Evolutionary conservation across 1,284 basidiomycete genomes (phyloP).

Genomic region (Cutaneotrichosporon sp.): DNA sequence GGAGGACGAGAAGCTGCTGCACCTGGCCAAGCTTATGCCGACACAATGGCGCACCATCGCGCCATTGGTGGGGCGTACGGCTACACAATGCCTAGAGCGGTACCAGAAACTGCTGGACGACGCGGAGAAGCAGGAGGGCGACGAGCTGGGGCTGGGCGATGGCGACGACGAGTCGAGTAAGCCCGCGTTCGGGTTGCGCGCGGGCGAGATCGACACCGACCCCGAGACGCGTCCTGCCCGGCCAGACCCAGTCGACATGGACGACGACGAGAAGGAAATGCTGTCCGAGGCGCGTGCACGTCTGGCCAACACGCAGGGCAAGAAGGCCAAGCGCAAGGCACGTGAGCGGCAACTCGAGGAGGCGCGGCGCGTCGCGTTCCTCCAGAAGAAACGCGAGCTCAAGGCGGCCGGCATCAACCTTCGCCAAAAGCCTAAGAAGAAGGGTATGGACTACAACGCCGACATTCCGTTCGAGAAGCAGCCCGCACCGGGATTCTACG

Average conservation of each 20-base stretch:
- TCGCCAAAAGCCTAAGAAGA: conserved; percentile 81
- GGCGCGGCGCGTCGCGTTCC: conserved; percentile 82
- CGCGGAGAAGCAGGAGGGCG: conserved; percentile 89
- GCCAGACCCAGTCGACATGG: conserved; percentile 99
- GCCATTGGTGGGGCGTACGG: conserved; percentile 97
- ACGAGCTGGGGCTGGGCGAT: conserved; percentile 82
- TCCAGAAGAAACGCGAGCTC: conserved; percentile 97
- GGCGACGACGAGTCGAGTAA: conserved; percentile 68
- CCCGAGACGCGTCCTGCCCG: conserved; percentile 97
- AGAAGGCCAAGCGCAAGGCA: conserved; percentile 98
- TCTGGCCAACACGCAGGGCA: conserved; percentile 97
- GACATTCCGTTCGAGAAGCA: conserved; percentile 99
- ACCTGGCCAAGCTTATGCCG: conserved; percentile 97
- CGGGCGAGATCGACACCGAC: conserved; percentile 98
- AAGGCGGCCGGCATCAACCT: conserved; percentile 94
- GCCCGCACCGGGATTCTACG: conserved; percentile 91
- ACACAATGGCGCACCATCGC: conserved; percentile 99
- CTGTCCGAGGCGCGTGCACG: conserved; percentile 95
- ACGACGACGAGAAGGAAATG: conserved; percentile 99
- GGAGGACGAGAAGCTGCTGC: conserved; percentile 97
- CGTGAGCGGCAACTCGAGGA: conserved; percentile 95
- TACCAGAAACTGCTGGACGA: conserved; percentile 98
- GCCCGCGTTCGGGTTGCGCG: conserved; percentile 85
- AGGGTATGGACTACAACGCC: conserved; percentile 97
- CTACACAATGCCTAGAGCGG: conserved; percentile 94